These are phyloP conservation scores for Fusarium sp. DNA, from an alignment of 2,329 filamentous ascomycete species.

Conservation along the genomic window DNA sequence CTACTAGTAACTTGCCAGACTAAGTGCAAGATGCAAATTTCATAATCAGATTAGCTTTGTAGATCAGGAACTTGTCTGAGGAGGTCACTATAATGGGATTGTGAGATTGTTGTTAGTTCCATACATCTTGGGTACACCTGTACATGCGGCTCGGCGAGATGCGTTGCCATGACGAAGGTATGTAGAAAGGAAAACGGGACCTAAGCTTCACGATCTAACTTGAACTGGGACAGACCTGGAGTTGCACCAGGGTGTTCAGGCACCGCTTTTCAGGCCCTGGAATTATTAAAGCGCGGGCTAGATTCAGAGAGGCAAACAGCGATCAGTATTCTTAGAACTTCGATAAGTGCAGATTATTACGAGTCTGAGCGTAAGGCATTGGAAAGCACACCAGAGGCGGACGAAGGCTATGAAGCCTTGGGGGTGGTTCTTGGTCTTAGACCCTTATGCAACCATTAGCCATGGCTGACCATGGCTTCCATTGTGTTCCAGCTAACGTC, in stretches of 20 bases:
- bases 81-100: neutral
- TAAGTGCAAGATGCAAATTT: neutral
- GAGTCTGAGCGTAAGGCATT: neutral
- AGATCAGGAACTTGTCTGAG: constrained; percentile 5
- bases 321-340: constrained; percentile 21
- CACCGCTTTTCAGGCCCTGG: constrained; percentile 2
- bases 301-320: constrained; percentile 6
- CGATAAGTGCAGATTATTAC: neutral
- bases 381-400: neutral
- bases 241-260: constrained; percentile 6
- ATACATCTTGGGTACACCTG: neutral
- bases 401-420: neutral
- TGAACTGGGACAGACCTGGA: constrained; percentile 13
- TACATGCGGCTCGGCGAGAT: constrained; percentile 25
- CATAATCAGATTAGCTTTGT: neutral
- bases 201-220: constrained; percentile 30
- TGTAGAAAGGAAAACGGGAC: constrained; percentile 14
- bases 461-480: constrained; percentile 18
- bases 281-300: neutral
- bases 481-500: constrained; percentile 12
- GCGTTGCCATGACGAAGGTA: constrained; percentile 41
- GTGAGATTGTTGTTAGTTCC: neutral
- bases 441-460: constrained; percentile 33
- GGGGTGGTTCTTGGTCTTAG: constrained; percentile 15
- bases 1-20: neutral